Evolutionary conservation across 305 asterid species (phyloP).

Genomic region (Fraxinus nigra): DNA sequence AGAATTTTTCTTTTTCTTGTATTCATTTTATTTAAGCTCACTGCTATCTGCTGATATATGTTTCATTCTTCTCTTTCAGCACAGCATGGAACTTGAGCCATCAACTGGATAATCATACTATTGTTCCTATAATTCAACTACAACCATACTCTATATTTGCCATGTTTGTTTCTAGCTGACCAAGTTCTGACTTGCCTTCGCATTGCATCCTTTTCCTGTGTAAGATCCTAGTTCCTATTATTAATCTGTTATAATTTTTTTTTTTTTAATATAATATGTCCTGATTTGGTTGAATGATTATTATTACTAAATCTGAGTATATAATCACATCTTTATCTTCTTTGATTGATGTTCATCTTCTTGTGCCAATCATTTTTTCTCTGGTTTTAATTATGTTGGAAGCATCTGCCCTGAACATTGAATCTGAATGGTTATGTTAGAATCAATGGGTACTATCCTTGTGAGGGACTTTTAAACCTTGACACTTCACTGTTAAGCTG

Average conservation of each 20-base stretch:
- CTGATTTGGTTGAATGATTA: background rate
- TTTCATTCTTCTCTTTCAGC: conserved; percentile 18
- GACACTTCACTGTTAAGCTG: background rate
- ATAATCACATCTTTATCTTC: background rate
- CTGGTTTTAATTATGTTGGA: conserved; percentile 1
- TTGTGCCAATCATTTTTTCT: background rate
- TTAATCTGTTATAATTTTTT: background rate
- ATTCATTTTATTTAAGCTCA: conserved; percentile 1
- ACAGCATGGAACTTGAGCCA: background rate
- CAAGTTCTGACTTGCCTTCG: background rate
- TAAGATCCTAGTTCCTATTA: conserved; percentile 14
- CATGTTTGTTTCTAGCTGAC: background rate
- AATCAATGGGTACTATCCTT: background rate
- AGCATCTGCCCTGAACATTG: background rate
- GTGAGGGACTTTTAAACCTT: background rate
- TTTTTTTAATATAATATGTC: background rate
- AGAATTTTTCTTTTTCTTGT: background rate
- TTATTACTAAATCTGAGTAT: background rate
- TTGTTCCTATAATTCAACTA: background rate
- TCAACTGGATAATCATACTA: background rate
- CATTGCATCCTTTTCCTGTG: background rate
- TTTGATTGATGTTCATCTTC: background rate
- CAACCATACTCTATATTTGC: background rate
- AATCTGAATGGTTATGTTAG: conserved; percentile 1
- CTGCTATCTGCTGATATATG: conserved; percentile 2